Evolutionary conservation across 225 moss, liverwort and hornwort species (phyloP), one percentile per base, ranked within the genome.

Genomic region (Asterella californica): DNA sequence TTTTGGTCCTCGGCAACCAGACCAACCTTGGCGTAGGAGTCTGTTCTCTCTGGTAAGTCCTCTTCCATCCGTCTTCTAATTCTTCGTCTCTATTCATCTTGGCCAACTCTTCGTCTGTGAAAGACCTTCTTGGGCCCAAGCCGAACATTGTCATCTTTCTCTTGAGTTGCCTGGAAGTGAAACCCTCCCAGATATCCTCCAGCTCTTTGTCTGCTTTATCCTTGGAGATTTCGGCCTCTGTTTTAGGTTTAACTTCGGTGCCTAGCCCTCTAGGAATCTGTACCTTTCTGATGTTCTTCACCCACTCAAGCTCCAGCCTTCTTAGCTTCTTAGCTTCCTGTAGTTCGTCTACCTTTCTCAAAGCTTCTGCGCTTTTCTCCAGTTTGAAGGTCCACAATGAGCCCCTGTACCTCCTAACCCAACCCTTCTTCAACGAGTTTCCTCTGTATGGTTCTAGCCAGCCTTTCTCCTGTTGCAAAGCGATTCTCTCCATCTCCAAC

Each of bases 401-500:
- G 0, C 84, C 87, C 15, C 87, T 67, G 64, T 87, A 87, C 33
- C 82, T 61, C 52, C 82, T 77, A 14, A 87, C 84, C 87, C 87
- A 87, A 36, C 82, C 87, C 60, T 84, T 87, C 33, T 75, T 82
- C 27, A 82, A 79, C 9, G 87, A 82, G 33, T 87, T 82, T 46
- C 81, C 84, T 80, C 84, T 84, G 73, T 87, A 84, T 7, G 84
- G 87, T 70, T 80, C 65, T 10, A 87, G 50, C 87, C 87, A 87
- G 17, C 82, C 87, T 63, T 87, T 87, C 70, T 87, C 87, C 80
- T 82, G 84, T 76, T 72, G 79, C 59, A 30, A 24, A 38, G 84
- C 84, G 29, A 82, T 77, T 32, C 82, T 60, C 77, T 83, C 82
- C 53, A 65, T 81, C 79, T 87, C 83, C 72, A 73, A 64, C 67